These are phyloP conservation scores for Borovskyia barvae DNA, from an alignment of 208 protist genomes.

Conservation along the genomic window DNA sequence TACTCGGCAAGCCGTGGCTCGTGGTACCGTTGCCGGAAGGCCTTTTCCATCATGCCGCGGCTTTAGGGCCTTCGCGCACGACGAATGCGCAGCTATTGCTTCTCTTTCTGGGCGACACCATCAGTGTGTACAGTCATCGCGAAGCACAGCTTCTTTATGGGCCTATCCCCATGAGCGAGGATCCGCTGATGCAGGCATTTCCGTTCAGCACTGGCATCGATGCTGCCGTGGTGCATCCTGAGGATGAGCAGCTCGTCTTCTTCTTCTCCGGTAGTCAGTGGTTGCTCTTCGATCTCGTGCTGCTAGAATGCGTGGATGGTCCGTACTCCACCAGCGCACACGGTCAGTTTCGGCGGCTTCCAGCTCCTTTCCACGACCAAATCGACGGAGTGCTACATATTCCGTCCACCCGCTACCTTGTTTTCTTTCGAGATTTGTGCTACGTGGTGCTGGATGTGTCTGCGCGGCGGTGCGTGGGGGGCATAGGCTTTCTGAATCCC, in stretches of 20 bases:
- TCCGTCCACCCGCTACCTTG: constrained; percentile 7
- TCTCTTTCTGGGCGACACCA: constrained; percentile 23
- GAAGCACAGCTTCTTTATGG: constrained; percentile 27
- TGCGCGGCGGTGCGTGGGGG: constrained; percentile 19
- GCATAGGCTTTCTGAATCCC: constrained; percentile 6
- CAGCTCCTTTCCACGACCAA: constrained; percentile 18
- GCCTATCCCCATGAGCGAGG: constrained; percentile 25
- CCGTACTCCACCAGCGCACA: constrained; percentile 12
- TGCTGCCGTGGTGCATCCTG: constrained; percentile 38
- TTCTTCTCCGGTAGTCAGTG: constrained; percentile 62
- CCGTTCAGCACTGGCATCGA: constrained; percentile 45
- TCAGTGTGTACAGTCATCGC: constrained; percentile 17
- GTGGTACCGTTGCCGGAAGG: constrained; percentile 1
- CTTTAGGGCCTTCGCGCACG: not conserved
- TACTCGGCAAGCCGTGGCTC: constrained; percentile 23
- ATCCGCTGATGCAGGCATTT: constrained; percentile 23
- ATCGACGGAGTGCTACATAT: constrained; percentile 16
- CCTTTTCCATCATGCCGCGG: too few species aligned
- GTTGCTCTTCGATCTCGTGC: constrained; percentile 50
- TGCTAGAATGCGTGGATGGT: constrained; percentile 18
- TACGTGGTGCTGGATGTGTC: constrained; percentile 21
- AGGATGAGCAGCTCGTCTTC: constrained; percentile 41
- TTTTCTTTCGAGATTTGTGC: constrained; percentile 23
- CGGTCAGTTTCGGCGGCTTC: constrained; percentile 25
- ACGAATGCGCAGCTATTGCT: constrained; percentile 2